Percentiles rank a stretch among this genome's conserved stretches.
Conservation (phyloP, 805 yeast species). For the Lachancea meyersii region DNA sequence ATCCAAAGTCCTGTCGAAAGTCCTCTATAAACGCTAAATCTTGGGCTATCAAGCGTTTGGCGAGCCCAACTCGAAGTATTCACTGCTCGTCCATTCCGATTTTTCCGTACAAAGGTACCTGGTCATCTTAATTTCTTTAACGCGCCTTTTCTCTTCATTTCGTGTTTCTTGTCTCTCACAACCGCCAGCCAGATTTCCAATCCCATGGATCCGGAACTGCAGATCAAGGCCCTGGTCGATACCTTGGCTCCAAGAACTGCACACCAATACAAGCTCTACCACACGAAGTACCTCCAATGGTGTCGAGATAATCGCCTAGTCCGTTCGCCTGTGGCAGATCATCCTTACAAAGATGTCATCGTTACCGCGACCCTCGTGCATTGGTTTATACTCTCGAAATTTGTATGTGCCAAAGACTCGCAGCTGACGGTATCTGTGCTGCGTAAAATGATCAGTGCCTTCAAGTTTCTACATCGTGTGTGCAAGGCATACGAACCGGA, state of each 20-base stretch:
- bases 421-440: conserved; percentile 16
- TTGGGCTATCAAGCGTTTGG: too few species aligned
- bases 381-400: conserved; percentile 16
- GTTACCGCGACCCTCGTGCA: conserved; percentile 23
- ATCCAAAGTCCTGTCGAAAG: too few species aligned
- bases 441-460: conserved; percentile 21
- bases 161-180: background rate
- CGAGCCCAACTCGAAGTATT: background rate
- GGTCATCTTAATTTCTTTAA: background rate
- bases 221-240: conserved; percentile 18
- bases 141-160: background rate
- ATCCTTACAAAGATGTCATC: conserved; percentile 19
- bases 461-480: conserved; percentile 20
- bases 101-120: background rate
- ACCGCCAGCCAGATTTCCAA: background rate
- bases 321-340: conserved; percentile 1
- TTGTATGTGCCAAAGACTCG: conserved; percentile 2
- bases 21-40: too few species aligned
- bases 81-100: background rate
- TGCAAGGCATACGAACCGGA: conserved; percentile 19
- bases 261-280: conserved; percentile 27
- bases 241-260: conserved; percentile 24
- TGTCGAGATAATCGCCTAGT: conserved; percentile 15
- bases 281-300: conserved; percentile 28
- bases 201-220: conserved; percentile 8